Conservation (phyloP, 2,329 filamentous ascomycete genomes). For the Cladosporium sp. region DNA sequence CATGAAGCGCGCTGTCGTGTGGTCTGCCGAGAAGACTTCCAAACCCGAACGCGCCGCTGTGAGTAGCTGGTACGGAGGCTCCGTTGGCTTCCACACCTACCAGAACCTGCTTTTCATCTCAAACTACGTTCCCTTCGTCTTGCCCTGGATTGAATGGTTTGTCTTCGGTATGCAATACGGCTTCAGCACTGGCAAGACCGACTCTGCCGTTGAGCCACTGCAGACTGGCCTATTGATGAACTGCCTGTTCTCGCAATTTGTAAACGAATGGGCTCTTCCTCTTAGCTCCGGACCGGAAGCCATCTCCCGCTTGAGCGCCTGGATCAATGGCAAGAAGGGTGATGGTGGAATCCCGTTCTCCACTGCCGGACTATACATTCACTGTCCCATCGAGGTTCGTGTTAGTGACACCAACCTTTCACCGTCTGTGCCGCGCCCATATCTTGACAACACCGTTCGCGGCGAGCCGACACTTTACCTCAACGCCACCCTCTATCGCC, state of each 20-base stretch:
- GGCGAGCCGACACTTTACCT: constrained; percentile 80
- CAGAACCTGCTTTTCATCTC: constrained; percentile 84
- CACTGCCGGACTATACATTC: constrained; percentile 77
- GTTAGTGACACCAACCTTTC: constrained; percentile 68
- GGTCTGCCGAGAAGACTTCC: constrained; percentile 79
- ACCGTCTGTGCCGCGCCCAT: constrained; percentile 56
- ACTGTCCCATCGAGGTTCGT: constrained; percentile 90
- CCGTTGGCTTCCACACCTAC: constrained; percentile 84
- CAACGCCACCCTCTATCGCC: constrained; percentile 86
- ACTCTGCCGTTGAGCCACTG: constrained; percentile 76
- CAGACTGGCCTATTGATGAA: constrained; percentile 88
- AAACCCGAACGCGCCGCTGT: constrained; percentile 62
- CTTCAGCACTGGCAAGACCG: constrained; percentile 69
- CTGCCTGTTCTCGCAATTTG: constrained; percentile 96
- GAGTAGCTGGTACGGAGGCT: constrained; percentile 76
- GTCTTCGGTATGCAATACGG: constrained; percentile 98
- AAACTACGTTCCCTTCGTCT: constrained; percentile 73
- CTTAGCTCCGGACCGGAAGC: constrained; percentile 84
- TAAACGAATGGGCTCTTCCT: constrained; percentile 97
- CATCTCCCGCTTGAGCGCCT: constrained; percentile 77
- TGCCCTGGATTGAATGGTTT: constrained; percentile 93
- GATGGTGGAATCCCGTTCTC: constrained; percentile 73
- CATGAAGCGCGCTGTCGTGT: constrained; percentile 81
- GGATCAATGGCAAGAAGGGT: constrained; percentile 77
- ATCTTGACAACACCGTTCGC: constrained; percentile 70